Percentiles rank a stretch among this genome's conserved stretches.
Evolutionary conservation across 805 yeast species (phyloP).

Genomic region (Schizosaccharomyces japonicus): DNA sequence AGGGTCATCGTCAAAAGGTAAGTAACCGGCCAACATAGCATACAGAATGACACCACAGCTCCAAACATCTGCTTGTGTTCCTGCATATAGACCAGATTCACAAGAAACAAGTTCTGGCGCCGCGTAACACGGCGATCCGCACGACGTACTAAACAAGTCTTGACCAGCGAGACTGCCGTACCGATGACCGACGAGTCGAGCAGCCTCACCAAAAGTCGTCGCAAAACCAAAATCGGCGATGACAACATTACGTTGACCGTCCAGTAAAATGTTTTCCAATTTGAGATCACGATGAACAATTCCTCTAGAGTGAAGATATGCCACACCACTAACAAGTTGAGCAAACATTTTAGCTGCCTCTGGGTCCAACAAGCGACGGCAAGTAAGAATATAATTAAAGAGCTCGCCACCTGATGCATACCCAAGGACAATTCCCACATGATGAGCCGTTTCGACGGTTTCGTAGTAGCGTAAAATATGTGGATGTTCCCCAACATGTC

Average conservation of each 20-base stretch:
- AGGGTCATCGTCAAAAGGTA: constrained; percentile 95
- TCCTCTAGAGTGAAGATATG: constrained; percentile 64
- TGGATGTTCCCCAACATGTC: constrained; percentile 60
- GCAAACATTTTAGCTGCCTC: constrained; percentile 74
- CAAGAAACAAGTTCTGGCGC: constrained; percentile 91
- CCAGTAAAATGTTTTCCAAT: constrained; percentile 50
- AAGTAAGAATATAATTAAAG: constrained; percentile 72
- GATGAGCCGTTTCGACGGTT: constrained; percentile 77
- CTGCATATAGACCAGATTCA: constrained; percentile 55
- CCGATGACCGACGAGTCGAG: constrained; percentile 6
- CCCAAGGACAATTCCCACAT: constrained; percentile 87
- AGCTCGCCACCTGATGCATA: constrained; percentile 95
- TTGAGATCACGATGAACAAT: constrained; percentile 58
- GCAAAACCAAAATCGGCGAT: constrained; percentile 91
- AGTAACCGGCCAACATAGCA: constrained; percentile 91
- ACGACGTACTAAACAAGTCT: constrained; percentile 77
- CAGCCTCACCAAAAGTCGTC: constrained; percentile 32
- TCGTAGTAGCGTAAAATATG: constrained; percentile 80
- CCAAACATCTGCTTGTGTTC: constrained; percentile 89
- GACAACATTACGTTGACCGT: constrained; percentile 63
- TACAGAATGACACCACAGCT: constrained; percentile 84
- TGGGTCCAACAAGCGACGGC: constrained; percentile 66
- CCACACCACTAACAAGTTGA: constrained; percentile 80
- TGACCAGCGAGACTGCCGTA: constrained; percentile 12
- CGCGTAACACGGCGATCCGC: constrained; percentile 96